Percentiles rank a stretch among this genome's conserved stretches.
phyloP scores from a whole-genome alignment of 805 yeast genomes.

The Pichia rugopelliculosa region DNA sequence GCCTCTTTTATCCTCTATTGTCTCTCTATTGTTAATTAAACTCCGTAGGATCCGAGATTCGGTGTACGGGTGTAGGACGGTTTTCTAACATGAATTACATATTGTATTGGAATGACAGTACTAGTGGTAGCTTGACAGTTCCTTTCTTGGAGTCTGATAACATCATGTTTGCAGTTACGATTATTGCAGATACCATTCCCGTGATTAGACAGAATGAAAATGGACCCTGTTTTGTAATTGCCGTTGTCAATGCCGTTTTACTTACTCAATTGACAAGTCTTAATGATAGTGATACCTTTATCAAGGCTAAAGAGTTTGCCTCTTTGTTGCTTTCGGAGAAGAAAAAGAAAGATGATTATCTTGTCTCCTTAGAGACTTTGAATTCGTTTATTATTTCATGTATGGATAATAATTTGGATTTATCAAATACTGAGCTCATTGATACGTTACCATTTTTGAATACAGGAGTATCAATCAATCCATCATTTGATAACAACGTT shows the following conservation, averaged over 20 bases:
- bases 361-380: background rate
- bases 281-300: background rate
- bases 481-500: slow-evolving; percentile 43
- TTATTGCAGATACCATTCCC: background rate
- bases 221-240: slow-evolving; percentile 86
- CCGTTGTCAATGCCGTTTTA: slow-evolving; percentile 63
- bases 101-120: background rate
- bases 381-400: background rate
- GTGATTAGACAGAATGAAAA: slow-evolving; percentile 70
- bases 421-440: background rate
- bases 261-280: slow-evolving; percentile 21
- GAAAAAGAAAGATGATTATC: background rate
- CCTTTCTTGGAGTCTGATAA: background rate
- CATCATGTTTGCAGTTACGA: background rate
- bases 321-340: background rate
- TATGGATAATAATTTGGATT: background rate
- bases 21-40: no score
- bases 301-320: background rate
- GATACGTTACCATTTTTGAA: slow-evolving; percentile 25
- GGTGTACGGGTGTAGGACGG: background rate
- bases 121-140: background rate
- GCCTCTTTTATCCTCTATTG: no score
- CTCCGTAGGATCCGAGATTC: background rate
- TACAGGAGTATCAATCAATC: slow-evolving; percentile 67
- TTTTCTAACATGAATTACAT: background rate